phyloP scores from a whole-genome alignment of 2,329 filamentous ascomycete genomes.

The Hypoxylon rubiginosum region DNA sequence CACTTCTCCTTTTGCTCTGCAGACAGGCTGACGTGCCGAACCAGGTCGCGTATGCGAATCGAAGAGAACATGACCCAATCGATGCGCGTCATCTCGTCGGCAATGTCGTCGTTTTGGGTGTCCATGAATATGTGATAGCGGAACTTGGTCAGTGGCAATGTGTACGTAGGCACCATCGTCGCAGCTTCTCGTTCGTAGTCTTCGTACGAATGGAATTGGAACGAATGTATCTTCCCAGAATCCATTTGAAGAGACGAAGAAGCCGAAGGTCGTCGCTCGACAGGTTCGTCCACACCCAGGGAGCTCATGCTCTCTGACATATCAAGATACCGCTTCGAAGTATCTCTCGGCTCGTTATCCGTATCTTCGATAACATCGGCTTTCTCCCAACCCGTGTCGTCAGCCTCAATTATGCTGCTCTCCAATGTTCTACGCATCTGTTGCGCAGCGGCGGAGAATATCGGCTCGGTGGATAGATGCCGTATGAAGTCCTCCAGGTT shows the following conservation, averaged over 20 bases:
- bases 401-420: constrained; percentile 80
- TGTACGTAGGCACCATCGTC: constrained; percentile 76
- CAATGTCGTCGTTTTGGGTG: constrained; percentile 84
- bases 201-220: constrained; percentile 77
- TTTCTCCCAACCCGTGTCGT: constrained; percentile 93
- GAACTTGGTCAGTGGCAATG: constrained; percentile 80
- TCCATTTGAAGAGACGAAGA: constrained; percentile 61
- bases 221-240: constrained; percentile 57
- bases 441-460: constrained; percentile 86
- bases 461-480: constrained; percentile 79
- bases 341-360: constrained; percentile 44
- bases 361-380: constrained; percentile 70
- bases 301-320: constrained; percentile 62
- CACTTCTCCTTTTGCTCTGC: constrained; percentile 79
- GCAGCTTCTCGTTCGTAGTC: constrained; percentile 85
- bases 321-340: constrained; percentile 49
- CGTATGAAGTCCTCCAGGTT: constrained; percentile 81
- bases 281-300: constrained; percentile 62
- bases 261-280: constrained; percentile 60
- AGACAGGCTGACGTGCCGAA: constrained; percentile 88
- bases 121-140: constrained; percentile 95
- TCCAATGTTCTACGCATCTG: constrained; percentile 88
- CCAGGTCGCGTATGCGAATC: constrained; percentile 91
- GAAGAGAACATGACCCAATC: constrained; percentile 99
- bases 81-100: constrained; percentile 91